Evolutionary conservation across 352 stramenopile species (phyloP), one percentile per base, ranked within the genome.

Genomic region (Pythium aphanidermatum): DNA sequence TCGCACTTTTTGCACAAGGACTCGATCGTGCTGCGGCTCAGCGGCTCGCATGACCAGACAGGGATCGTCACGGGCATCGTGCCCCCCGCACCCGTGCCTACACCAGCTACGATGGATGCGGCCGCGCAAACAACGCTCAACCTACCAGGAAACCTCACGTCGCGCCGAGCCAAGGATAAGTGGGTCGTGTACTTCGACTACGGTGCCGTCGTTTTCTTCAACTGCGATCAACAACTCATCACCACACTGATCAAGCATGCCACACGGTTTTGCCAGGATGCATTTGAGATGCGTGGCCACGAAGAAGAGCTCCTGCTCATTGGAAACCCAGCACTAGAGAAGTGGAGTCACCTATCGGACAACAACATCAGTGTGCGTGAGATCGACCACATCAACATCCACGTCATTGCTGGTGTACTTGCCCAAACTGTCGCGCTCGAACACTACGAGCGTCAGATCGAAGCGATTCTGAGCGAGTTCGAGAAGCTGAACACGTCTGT

Each of bases 341-440:
- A 79, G 46, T 92, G 79, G 80, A 90, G 80, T 49, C 60, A 74
- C 9, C 63, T 92, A n/a, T 70, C 83, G 26, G 80, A 92, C 46
- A 92, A 92, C 55, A 86, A 88, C 41, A 79, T 89, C 49, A 57
- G 78, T 23, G 74, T 92, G 46, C 76, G 75, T 17, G 70, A 89
- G 56, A 86, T 89, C 31, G 80, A 92, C 32, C 76, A 88, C 51
- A 76, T 87, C 43, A 89, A 88, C 43, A 79, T 92, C 33, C 74
- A 92, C 55, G 91, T 98, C 20, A 97, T 98, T 58, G 89, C 87
- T 16, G 95, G 90, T 17, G 94, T 98, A 27, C 76, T 98, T 60
- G 96, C 83, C 10, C 91, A 98, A 66, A 97, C 90, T 2, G 92
- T 98, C 1, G 95, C 95, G 6, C 69, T 98, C 17, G 94, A 98